Percentiles rank a stretch among this genome's conserved stretches.
Evolutionary conservation across 352 stramenopile species (phyloP).

Genomic region (Plasmopara muralis): DNA sequence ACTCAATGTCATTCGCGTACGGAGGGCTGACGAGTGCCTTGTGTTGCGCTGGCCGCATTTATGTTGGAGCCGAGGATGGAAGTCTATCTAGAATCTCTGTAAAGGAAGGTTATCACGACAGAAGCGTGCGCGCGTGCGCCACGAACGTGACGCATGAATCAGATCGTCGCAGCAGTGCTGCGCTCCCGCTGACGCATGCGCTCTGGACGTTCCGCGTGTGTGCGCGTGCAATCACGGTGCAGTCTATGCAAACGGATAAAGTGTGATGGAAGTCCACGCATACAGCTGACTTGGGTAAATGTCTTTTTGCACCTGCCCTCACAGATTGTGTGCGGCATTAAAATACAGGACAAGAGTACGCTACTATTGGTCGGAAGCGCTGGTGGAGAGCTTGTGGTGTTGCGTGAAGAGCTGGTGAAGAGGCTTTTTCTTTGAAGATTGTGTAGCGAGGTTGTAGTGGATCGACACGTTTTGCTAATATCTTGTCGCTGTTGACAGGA

Average conservation of each 20-base stretch:
- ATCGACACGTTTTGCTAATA: neutral
- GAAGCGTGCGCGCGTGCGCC: slow-evolving; percentile 23
- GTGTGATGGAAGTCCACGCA: neutral
- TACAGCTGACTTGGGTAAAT: slow-evolving; percentile 6
- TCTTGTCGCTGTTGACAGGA: slow-evolving; percentile 24
- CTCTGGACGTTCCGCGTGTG: slow-evolving; percentile 14
- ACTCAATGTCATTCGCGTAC: neutral
- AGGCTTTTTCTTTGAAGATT: neutral
- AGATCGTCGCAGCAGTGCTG: slow-evolving; percentile 1
- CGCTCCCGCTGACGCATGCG: slow-evolving; percentile 14
- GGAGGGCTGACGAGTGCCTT: slow-evolving; percentile 23
- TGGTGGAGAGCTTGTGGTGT: slow-evolving; percentile 38
- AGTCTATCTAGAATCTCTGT: slow-evolving; percentile 18
- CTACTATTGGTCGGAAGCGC: slow-evolving; percentile 37
- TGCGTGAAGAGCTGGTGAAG: slow-evolving; percentile 31
- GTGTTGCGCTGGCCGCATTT: slow-evolving; percentile 16
- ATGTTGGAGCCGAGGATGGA: slow-evolving; percentile 24
- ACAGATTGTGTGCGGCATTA: slow-evolving; percentile 33
- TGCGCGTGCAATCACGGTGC: slow-evolving; percentile 23
- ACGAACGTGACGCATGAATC: slow-evolving; percentile 18
- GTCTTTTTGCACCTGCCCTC: slow-evolving; percentile 9
- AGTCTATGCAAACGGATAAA: neutral
- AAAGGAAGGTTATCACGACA: slow-evolving; percentile 12
- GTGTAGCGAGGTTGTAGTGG: neutral
- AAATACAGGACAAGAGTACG: slow-evolving; percentile 16